These are phyloP conservation scores for Nicotiana otophora DNA, from an alignment of 257 asterid genomes.

Conservation along the genomic window DNA sequence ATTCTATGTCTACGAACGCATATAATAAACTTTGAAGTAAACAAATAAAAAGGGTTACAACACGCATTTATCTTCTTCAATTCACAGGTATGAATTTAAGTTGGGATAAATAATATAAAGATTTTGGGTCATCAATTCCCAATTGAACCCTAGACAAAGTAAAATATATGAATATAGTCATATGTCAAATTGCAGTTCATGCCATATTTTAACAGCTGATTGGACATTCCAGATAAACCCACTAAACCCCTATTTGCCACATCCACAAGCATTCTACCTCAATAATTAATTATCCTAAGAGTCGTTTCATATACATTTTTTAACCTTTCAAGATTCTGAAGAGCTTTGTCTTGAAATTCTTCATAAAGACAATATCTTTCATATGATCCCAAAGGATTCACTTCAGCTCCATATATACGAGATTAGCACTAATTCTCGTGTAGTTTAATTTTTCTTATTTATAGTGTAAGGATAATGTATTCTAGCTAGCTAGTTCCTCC, in stretches of 20 bases:
- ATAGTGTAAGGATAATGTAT: neutral
- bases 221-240: neutral
- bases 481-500: neutral
- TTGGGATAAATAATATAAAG: too few relatives aligned
- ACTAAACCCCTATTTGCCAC: neutral
- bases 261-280: neutral
- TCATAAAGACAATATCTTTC: constrained; percentile 8
- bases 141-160: too few relatives aligned
- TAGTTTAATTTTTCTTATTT: constrained; percentile 9
- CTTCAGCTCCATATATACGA: neutral
- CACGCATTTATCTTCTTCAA: too few relatives aligned
- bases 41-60: too few relatives aligned
- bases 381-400: neutral
- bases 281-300: constrained; percentile 2
- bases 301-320: constrained; percentile 3
- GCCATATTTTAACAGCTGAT: too few relatives aligned
- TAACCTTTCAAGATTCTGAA: constrained; percentile 31
- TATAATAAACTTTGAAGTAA: too few relatives aligned
- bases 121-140: too few relatives aligned
- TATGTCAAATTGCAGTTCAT: too few relatives aligned
- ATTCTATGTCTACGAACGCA: too few relatives aligned
- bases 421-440: neutral
- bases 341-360: constrained; percentile 5
- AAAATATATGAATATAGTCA: too few relatives aligned
- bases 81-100: too few relatives aligned